Evolutionary conservation across 2,329 filamentous ascomycete species (phyloP), one percentile per base, ranked within the genome.

Genomic region (Microsporum ferrugineum): DNA sequence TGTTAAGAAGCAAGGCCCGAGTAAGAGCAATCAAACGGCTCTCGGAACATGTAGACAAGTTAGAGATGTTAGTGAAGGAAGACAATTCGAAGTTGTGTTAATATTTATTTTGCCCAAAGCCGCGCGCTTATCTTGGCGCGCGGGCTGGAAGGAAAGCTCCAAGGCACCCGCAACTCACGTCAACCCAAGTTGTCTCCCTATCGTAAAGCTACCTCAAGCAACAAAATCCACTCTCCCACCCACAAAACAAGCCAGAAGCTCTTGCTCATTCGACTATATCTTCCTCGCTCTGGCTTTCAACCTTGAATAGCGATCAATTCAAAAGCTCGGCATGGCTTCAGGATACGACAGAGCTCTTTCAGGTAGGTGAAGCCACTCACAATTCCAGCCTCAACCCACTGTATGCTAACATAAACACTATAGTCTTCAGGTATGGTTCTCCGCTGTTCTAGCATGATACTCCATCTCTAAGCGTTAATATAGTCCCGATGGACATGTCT

Each of bases 261-360:
- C 3, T 17, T 23, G 2, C 45, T 43, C 39, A 5, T 34, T 31
- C 14, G 34, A 53, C 57, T 6, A 5, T 38, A 34, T 47, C 47
- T 17, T 39, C 12, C 39, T 59, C 6, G 36, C 34, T n/a, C 47
- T 14, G 17, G 10, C n/a, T 57, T 58, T 49, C 33, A 2, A 59
- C 14, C 8, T 17, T 39, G 17, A 58, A 38, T 31, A 12, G 51
- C 23, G 31, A 47, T 55, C 53, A 38, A 56, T 49, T 58, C 69
- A 75, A 68, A 67, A 34, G 41, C 29, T 49, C 45, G 60, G 31
- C 47, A 88, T 95, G 89, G 88, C 91, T 77, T 96, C 91, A 71
- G 92, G 92, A 78, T 99, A 99, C 80, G 94, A 99, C 81, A 89
- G 94, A 88, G 94, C 92, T 79, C 87, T 97, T 77, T 97, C 92